A percentile compares a stretch with the other conserved stretches of the same genome.
These are phyloP conservation scores for Quercus rubra DNA, from an alignment of 306 rosid genomes.

Conservation along the genomic window DNA sequence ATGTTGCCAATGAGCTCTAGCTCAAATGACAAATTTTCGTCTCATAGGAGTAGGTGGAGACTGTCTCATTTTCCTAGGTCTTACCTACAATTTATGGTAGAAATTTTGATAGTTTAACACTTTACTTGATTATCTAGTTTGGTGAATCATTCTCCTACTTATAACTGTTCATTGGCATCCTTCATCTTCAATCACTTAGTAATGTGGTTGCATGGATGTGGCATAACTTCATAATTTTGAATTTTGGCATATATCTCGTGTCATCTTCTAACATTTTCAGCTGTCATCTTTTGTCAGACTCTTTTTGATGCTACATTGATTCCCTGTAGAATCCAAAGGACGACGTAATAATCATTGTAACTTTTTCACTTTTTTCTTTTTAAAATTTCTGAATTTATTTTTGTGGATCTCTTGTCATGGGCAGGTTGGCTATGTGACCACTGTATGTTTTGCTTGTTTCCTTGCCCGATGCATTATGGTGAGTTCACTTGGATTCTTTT, in stretches of 20 bases:
- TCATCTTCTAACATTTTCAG: slow-evolving; percentile 2
- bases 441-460: slow-evolving; percentile 93
- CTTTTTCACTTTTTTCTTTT: neutral
- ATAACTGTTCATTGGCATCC: neutral
- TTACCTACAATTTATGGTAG: neutral
- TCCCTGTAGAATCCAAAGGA: slow-evolving; percentile 98
- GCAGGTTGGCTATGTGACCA: slow-evolving; percentile 98
- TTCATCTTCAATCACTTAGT: neutral
- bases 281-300: slow-evolving; percentile 53
- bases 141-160: neutral
- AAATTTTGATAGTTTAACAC: neutral
- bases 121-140: neutral
- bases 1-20: neutral
- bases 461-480: slow-evolving; percentile 94
- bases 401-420: slow-evolving; percentile 22
- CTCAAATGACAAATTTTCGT: neutral
- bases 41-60: neutral
- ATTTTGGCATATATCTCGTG: neutral
- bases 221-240: neutral
- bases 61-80: neutral
- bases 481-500: slow-evolving; percentile 32
- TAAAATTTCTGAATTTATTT: neutral
- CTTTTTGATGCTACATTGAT: slow-evolving; percentile 96
- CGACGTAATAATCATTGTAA: slow-evolving; percentile 40
- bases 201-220: neutral